Percentiles rank a stretch among this genome's conserved stretches.
These are phyloP conservation scores for Yarrowia osloensis DNA, from an alignment of 805 yeast species.

Conservation along the genomic window DNA sequence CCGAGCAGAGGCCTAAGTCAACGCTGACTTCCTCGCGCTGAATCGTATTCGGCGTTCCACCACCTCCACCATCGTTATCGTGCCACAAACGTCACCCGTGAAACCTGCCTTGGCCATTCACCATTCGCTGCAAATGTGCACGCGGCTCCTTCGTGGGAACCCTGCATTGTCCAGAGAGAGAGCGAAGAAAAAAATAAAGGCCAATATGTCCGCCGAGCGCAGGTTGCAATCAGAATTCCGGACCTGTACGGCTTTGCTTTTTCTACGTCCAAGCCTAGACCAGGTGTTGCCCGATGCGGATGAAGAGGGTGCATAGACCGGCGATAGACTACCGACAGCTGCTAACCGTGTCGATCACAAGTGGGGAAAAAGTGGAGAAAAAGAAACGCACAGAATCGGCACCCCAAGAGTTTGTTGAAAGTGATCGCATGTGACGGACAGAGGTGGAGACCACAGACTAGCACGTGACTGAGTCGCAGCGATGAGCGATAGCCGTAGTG, in stretches of 20 bases:
- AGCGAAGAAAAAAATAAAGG: too few relatives aligned
- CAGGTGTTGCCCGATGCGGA: constrained; percentile 10
- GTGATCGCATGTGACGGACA: background rate
- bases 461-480: too few relatives aligned
- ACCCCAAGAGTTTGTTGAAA: background rate
- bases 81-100: background rate
- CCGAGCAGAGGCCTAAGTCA: too few relatives aligned
- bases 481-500: background rate
- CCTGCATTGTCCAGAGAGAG: constrained; percentile 10
- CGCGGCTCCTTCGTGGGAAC: background rate
- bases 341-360: constrained; percentile 4
- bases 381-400: background rate
- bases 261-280: background rate
- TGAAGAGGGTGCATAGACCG: background rate
- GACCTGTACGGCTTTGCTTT: background rate
- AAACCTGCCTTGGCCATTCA: background rate
- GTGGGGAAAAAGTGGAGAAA: constrained; percentile 24
- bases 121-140: background rate
- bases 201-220: too few relatives aligned
- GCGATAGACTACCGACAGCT: constrained; percentile 8
- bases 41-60: too few relatives aligned
- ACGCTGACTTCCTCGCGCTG: too few relatives aligned
- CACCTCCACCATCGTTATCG: too few relatives aligned
- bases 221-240: background rate
- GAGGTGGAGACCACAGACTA: too few relatives aligned